Percentiles rank a stretch among this genome's conserved stretches.
Conservation (phyloP, 768 basidiomycete species). For the Calocybe cyanea region DNA sequence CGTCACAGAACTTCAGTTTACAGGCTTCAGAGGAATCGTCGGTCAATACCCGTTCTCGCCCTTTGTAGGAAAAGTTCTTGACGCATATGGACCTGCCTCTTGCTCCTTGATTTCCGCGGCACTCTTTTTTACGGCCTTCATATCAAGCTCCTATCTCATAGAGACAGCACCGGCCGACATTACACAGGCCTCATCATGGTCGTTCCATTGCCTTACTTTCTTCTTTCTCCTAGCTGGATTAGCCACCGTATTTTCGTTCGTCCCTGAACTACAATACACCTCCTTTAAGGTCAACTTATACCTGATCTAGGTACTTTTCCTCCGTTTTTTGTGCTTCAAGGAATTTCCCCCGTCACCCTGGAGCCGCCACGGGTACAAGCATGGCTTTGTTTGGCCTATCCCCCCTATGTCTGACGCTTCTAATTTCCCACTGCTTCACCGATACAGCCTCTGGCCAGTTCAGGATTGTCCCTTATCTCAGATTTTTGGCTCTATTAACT, state of each 20-base stretch:
- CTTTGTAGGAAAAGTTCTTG: slow-evolving; percentile 64
- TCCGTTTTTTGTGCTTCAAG: slow-evolving; percentile 73
- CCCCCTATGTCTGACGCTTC: slow-evolving; percentile 63
- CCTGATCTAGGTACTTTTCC: slow-evolving; percentile 53
- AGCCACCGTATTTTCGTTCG: slow-evolving; percentile 72
- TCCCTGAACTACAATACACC: slow-evolving; percentile 5
- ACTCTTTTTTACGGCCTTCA: slow-evolving; percentile 58
- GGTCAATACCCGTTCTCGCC: slow-evolving; percentile 79
- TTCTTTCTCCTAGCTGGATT: slow-evolving; percentile 64
- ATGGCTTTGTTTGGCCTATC: slow-evolving; percentile 81
- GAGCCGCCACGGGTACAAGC: slow-evolving; percentile 60
- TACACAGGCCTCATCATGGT: slow-evolving; percentile 32
- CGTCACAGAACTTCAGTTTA: not conserved
- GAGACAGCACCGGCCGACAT: slow-evolving; percentile 37
- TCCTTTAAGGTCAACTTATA: slow-evolving; percentile 3
- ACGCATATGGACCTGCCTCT: slow-evolving; percentile 60
- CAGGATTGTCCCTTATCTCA: slow-evolving; percentile 45
- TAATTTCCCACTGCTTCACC: slow-evolving; percentile 64
- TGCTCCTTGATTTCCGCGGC: slow-evolving; percentile 62
- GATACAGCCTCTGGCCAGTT: slow-evolving; percentile 37
- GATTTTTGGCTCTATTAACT: slow-evolving; percentile 53
- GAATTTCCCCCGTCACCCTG: slow-evolving; percentile 61
- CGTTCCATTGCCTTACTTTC: slow-evolving; percentile 49
- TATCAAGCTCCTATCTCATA: slow-evolving; percentile 60
- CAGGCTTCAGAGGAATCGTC: slow-evolving; percentile 63